phyloP scores from a whole-genome alignment of 768 basidiomycete genomes.

The Rhizopogon sp. region DNA sequence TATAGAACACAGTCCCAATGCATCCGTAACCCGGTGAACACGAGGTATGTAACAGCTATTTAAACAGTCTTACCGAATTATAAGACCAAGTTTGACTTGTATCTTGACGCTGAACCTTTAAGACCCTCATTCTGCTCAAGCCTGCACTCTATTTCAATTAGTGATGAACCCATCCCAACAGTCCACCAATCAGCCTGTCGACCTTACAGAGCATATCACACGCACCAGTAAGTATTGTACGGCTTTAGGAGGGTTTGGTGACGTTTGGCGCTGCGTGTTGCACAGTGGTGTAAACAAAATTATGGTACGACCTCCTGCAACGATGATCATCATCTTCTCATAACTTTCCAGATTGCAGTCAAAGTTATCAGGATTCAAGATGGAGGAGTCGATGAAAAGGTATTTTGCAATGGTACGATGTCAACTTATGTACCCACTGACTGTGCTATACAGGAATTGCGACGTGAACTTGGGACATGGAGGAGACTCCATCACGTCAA shows the following conservation, averaged over 20 bases:
- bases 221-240: neutral
- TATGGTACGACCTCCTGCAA: neutral
- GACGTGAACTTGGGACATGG: conserved; percentile 24
- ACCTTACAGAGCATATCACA: neutral
- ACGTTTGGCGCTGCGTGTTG: neutral
- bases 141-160: neutral
- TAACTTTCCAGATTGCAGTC: neutral
- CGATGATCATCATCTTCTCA: neutral
- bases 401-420: neutral
- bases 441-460: conserved; percentile 11
- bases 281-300: neutral
- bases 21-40: neutral
- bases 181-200: neutral
- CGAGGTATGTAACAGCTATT: neutral
- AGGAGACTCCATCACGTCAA: conserved; percentile 16
- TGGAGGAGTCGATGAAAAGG: neutral
- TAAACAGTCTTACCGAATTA: neutral
- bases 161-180: neutral
- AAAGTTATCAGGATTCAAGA: neutral
- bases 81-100: neutral
- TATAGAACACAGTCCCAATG: neutral
- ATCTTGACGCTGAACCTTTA: neutral
- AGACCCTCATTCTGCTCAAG: neutral
- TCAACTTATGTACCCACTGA: neutral
- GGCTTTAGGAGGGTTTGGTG: neutral